These are phyloP conservation scores for Ophiostoma perfectum DNA, from an alignment of 2,329 filamentous ascomycete species.

Conservation along the genomic window DNA sequence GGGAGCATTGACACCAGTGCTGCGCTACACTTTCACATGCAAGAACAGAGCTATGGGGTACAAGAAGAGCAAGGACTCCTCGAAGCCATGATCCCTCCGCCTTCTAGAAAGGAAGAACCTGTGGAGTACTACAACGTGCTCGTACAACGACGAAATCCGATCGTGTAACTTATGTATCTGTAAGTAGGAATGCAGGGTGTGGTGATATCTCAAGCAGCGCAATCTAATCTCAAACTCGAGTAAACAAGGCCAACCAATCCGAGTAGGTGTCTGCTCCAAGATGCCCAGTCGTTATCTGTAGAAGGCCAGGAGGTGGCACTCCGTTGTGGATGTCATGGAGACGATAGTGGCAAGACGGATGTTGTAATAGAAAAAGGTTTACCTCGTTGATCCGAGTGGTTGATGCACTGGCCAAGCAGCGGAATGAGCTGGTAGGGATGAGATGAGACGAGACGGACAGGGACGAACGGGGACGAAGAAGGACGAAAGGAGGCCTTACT, in stretches of 20 bases:
- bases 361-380: background rate
- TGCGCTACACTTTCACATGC: background rate
- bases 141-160: conserved; percentile 5
- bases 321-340: background rate
- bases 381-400: background rate
- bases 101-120: background rate
- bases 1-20: background rate
- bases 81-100: background rate
- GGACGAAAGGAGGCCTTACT: background rate
- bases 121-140: conserved; percentile 2
- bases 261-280: background rate
- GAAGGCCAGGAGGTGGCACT: no score
- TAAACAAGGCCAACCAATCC: background rate
- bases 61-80: background rate
- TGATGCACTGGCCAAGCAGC: background rate
- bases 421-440: background rate
- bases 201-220: background rate
- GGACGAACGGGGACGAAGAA: background rate
- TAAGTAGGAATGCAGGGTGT: background rate
- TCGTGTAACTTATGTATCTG: background rate
- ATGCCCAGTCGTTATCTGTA: no score
- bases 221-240: conserved; percentile 10
- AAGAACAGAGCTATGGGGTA: background rate
- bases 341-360: background rate
- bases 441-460: background rate